phyloP scores from a whole-genome alignment of 148 eudicot species.

The Pharnaceum exiguum region DNA sequence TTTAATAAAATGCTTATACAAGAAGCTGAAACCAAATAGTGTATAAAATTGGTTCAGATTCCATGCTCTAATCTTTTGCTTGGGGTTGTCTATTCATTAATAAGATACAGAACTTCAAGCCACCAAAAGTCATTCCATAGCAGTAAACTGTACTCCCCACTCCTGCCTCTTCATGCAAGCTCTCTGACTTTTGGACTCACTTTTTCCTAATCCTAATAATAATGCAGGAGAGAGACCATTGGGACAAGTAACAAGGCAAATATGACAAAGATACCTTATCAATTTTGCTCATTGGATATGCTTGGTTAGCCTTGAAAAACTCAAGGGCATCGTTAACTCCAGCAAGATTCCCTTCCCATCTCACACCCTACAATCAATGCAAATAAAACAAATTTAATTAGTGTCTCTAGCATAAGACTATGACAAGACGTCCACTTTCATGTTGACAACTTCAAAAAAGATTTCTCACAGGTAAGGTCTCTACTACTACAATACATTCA shows the following conservation, averaged over 20 bases:
- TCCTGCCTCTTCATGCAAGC: not conserved
- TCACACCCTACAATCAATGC: constrained; percentile 48
- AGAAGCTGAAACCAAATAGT: not conserved
- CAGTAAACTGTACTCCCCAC: too few species aligned
- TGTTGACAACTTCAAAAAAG: too few species aligned
- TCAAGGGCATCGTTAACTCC: constrained; percentile 74
- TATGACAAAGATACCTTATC: constrained; percentile 31
- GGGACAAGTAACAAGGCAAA: not conserved
- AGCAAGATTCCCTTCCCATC: constrained; percentile 87
- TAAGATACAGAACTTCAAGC: too few species aligned
- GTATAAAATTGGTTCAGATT: too few species aligned
- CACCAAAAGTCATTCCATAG: too few species aligned
- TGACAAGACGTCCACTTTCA: too few species aligned
- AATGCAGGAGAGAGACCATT: not conserved
- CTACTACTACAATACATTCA: constrained; percentile 1
- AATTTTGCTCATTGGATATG: constrained; percentile 62
- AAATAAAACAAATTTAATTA: constrained; percentile 8
- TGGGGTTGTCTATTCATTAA: too few species aligned
- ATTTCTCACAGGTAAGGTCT: too few species aligned
- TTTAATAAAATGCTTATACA: constrained; percentile 9
- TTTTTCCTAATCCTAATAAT: not conserved
- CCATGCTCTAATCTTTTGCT: too few species aligned
- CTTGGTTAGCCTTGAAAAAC: constrained; percentile 73
- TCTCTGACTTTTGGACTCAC: not conserved
- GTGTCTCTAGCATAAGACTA: too few species aligned